These are phyloP conservation scores for Mycosphaerella sp. DNA, from an alignment of 2,329 filamentous ascomycete species.

Conservation along the genomic window DNA sequence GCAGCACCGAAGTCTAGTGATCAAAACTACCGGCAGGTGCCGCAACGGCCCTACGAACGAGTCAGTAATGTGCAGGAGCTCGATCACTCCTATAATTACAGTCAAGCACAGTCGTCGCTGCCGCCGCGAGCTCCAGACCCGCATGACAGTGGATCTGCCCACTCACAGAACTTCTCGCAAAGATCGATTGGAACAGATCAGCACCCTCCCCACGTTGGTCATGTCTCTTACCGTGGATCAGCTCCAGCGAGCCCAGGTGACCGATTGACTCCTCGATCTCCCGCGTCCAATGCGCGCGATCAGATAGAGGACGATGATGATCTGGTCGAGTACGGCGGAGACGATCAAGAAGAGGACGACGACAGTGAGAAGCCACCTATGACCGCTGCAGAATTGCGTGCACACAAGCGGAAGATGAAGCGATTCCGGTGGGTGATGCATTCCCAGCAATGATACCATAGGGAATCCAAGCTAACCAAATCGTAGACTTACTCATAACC, in stretches of 20 bases:
- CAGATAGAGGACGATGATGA: conserved; percentile 36
- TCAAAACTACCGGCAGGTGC: conserved; percentile 40
- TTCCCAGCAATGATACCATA: not conserved
- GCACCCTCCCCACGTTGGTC: conserved; percentile 1
- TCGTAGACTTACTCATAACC: conserved; percentile 79
- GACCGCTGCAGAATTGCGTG: conserved; percentile 45
- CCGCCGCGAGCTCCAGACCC: not conserved
- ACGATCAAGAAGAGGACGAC: conserved; percentile 26
- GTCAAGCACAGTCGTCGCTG: not conserved
- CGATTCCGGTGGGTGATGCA: conserved; percentile 58
- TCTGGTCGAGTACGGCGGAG: conserved; percentile 38
- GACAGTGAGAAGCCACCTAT: conserved; percentile 31
- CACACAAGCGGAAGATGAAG: conserved; percentile 58
- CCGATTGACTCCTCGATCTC: conserved; percentile 42
- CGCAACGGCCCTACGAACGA: conserved; percentile 6
- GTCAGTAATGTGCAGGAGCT: conserved; percentile 21
- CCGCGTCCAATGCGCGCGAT: conserved; percentile 28
- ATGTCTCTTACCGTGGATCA: conserved; percentile 37
- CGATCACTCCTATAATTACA: not conserved
- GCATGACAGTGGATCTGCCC: not conserved
- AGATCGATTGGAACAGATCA: not conserved
- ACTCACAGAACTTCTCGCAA: not conserved
- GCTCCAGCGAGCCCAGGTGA: conserved; percentile 44
- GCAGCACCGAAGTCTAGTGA: conserved; percentile 40
- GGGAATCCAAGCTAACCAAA: conserved; percentile 15